Conservation (phyloP, 2,329 filamentous ascomycete genomes). For the Nemania serpens region DNA sequence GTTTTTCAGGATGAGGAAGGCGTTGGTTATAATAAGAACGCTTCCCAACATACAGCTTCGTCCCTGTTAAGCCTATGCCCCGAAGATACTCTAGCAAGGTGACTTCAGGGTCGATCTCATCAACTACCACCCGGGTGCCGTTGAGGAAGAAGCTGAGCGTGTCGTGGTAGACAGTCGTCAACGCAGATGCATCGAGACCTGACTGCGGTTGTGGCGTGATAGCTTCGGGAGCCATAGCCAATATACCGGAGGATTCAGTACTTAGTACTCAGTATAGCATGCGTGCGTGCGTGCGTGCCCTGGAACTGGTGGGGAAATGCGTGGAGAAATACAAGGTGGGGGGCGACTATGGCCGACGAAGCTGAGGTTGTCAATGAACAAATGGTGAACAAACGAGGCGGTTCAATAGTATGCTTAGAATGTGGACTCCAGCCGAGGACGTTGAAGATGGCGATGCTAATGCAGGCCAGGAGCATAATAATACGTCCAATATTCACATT, state of each 20-base stretch:
- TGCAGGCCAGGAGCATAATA: not conserved
- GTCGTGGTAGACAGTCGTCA: constrained; percentile 83
- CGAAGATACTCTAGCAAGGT: constrained; percentile 92
- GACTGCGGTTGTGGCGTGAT: constrained; percentile 54
- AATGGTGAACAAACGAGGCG: not conserved
- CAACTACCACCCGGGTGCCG: constrained; percentile 84
- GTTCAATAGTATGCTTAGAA: not conserved
- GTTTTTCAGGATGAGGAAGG: not conserved
- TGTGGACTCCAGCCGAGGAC: not conserved
- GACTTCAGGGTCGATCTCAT: constrained; percentile 86
- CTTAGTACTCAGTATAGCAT: not conserved
- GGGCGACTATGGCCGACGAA: no score
- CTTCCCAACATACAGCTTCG: constrained; percentile 70
- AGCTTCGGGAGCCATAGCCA: constrained; percentile 60
- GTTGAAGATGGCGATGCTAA: not conserved
- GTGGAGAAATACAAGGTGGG: no score
- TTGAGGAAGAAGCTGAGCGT: constrained; percentile 93
- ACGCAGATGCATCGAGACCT: constrained; percentile 46
- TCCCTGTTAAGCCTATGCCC: constrained; percentile 91
- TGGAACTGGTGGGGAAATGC: not conserved
- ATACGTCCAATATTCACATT: constrained; percentile 2
- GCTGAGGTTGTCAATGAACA: not conserved
- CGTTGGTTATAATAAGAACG: not conserved
- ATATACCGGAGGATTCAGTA: not conserved
- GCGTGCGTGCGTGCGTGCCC: not conserved